These are phyloP conservation scores for Tulasnella sp. DNA, from an alignment of 768 basidiomycete species.

Conservation along the genomic window DNA sequence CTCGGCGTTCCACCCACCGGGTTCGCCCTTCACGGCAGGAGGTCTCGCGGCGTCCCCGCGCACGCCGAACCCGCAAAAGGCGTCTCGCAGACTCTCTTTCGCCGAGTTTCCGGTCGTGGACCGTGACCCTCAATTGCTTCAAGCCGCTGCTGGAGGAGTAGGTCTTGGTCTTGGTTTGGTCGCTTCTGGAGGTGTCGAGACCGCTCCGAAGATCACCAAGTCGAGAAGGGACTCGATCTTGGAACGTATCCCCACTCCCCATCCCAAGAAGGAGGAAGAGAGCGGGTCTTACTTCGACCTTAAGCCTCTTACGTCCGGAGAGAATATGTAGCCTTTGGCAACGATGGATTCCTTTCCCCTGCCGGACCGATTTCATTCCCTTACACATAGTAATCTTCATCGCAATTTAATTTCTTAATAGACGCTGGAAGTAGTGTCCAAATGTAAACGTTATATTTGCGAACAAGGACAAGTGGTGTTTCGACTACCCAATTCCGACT, in stretches of 20 bases:
- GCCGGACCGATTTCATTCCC: too few relatives aligned
- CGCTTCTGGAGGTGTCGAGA: neutral
- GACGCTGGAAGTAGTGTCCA: neutral
- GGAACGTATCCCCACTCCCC: neutral
- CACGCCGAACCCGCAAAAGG: neutral
- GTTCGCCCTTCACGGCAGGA: neutral
- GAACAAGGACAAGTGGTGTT: neutral
- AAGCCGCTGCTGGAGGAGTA: neutral
- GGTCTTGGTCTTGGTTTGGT: neutral
- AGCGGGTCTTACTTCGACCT: neutral
- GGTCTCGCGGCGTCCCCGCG: neutral
- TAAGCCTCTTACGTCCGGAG: neutral
- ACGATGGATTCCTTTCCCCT: too few relatives aligned
- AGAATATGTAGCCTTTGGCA: neutral
- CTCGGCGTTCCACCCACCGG: neutral
- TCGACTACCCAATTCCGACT: neutral
- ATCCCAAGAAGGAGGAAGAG: neutral
- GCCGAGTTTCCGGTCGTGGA: neutral
- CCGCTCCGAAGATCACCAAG: neutral
- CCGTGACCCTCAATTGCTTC: neutral
- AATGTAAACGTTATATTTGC: neutral
- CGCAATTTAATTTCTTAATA: neutral
- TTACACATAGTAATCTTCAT: neutral
- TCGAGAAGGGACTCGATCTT: neutral
- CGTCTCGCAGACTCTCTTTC: neutral